Percentiles rank a stretch among this genome's conserved stretches.
These are phyloP conservation scores for Carnegiea gigantea DNA, from an alignment of 179 eudicot species.

Conservation along the genomic window DNA sequence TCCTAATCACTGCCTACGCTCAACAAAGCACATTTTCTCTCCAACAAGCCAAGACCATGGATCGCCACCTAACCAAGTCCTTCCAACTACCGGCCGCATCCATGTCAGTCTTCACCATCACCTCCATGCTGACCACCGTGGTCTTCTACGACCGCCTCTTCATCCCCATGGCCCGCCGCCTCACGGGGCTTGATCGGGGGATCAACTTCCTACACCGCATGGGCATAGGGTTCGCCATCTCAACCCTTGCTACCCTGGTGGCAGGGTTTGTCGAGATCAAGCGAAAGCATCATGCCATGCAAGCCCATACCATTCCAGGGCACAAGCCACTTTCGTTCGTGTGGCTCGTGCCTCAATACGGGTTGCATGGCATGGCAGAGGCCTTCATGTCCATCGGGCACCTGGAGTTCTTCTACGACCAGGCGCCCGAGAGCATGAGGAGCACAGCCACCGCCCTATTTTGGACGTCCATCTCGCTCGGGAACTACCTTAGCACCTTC, in stretches of 20 bases:
- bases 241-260: constrained; percentile 41
- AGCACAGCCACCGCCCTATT: constrained; percentile 52
- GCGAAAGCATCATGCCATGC: constrained; percentile 42
- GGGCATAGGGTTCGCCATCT: constrained; percentile 51
- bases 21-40: constrained; percentile 52
- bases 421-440: constrained; percentile 65
- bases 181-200: constrained; percentile 48
- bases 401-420: constrained; percentile 59
- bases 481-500: constrained; percentile 46
- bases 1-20: constrained; percentile 46
- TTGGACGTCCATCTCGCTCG: constrained; percentile 47
- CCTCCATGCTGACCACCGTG: constrained; percentile 40
- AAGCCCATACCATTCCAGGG: constrained; percentile 14
- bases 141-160: constrained; percentile 54
- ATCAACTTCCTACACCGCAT: constrained; percentile 60
- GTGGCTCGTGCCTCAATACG: constrained; percentile 58
- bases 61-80: constrained; percentile 48
- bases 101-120: constrained; percentile 43
- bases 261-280: constrained; percentile 49
- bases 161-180: constrained; percentile 38
- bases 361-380: constrained; percentile 55
- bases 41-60: constrained; percentile 53
- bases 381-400: constrained; percentile 58
- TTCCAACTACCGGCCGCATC: constrained; percentile 62
- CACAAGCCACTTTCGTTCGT: constrained; percentile 39